Evolutionary conservation across 352 stramenopile species (phyloP).

Genomic region (Pythium folliculosum): DNA sequence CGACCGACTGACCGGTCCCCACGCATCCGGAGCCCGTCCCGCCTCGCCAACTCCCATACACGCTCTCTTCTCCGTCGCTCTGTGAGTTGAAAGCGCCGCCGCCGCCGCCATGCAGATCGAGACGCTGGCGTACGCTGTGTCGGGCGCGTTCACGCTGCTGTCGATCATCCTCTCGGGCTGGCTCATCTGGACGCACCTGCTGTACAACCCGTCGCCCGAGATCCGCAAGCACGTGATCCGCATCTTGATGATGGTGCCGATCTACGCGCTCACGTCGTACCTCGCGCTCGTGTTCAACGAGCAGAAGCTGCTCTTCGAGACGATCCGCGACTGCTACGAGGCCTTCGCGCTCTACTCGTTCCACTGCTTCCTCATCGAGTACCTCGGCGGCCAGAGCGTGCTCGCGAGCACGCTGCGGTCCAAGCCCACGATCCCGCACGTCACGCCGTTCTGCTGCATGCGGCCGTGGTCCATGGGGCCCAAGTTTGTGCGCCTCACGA

Average conservation of each 20-base stretch:
- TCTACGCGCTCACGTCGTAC: slow-evolving; percentile 92
- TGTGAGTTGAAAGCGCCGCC: too few species aligned
- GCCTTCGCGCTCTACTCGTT: slow-evolving; percentile 94
- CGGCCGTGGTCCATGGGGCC: slow-evolving; percentile 89
- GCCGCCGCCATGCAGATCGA: slow-evolving; percentile 70
- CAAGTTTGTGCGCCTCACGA: slow-evolving; percentile 93
- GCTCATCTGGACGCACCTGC: slow-evolving; percentile 88
- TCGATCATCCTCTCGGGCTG: slow-evolving; percentile 81
- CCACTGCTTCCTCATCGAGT: slow-evolving; percentile 92
- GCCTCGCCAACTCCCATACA: too few species aligned
- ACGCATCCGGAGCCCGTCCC: too few species aligned
- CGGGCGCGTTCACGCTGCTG: slow-evolving; percentile 84
- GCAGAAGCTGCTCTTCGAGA: slow-evolving; percentile 90
- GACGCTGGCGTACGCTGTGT: slow-evolving; percentile 88
- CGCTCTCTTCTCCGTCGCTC: too few species aligned
- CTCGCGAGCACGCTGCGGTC: slow-evolving; percentile 84
- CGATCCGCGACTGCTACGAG: slow-evolving; percentile 92
- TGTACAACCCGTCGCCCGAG: slow-evolving; percentile 79
- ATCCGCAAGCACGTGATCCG: slow-evolving; percentile 93
- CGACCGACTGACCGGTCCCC: background rate
- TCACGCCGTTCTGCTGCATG: slow-evolving; percentile 87
- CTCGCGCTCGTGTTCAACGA: slow-evolving; percentile 90
- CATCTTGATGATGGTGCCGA: slow-evolving; percentile 94
- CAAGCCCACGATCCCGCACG: slow-evolving; percentile 82
- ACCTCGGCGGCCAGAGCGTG: slow-evolving; percentile 81